Evolutionary conservation across 768 basidiomycete genomes (phyloP).

Genomic region (Leccinum subtestaceum): DNA sequence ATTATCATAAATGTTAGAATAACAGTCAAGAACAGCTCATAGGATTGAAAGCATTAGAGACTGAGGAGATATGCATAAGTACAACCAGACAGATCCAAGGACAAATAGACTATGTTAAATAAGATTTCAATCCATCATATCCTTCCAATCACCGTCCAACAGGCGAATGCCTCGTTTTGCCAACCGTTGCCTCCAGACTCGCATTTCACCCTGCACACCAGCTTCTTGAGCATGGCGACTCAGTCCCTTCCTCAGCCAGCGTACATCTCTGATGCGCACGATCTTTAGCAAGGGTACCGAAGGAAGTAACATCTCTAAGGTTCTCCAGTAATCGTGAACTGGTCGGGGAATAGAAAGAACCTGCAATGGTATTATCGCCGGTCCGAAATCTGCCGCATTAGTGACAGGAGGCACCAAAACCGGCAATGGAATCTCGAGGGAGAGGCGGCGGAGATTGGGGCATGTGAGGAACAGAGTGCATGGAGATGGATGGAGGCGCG

Average conservation of each 20-base stretch:
- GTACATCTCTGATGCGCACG: slow-evolving; percentile 63
- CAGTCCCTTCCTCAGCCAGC: slow-evolving; percentile 71
- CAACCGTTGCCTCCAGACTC: slow-evolving; percentile 66
- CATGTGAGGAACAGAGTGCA: slow-evolving; percentile 43
- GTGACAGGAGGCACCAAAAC: slow-evolving; percentile 33
- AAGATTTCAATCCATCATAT: slow-evolving; percentile 30
- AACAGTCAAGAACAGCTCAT: no score
- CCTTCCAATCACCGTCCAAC: slow-evolving; percentile 72
- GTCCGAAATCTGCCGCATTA: slow-evolving; percentile 23
- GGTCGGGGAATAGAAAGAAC: slow-evolving; percentile 80
- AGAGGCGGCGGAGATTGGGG: slow-evolving; percentile 63
- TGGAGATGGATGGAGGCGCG: slow-evolving; percentile 54
- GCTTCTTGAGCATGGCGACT: slow-evolving; percentile 62
- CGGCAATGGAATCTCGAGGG: slow-evolving; percentile 70
- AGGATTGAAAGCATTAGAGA: no score
- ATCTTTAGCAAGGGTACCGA: slow-evolving; percentile 55
- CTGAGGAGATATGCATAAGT: no score
- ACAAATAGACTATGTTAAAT: neutral
- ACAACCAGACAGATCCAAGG: slow-evolving; percentile 9
- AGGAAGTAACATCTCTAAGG: slow-evolving; percentile 55
- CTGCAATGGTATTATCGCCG: slow-evolving; percentile 41
- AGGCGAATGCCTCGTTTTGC: slow-evolving; percentile 55
- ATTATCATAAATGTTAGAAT: no score
- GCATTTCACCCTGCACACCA: slow-evolving; percentile 80
- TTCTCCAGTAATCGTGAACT: slow-evolving; percentile 51